Evolutionary conservation across 2,329 filamentous ascomycete species (phyloP).

Genomic region (Arthroderma sp.): DNA sequence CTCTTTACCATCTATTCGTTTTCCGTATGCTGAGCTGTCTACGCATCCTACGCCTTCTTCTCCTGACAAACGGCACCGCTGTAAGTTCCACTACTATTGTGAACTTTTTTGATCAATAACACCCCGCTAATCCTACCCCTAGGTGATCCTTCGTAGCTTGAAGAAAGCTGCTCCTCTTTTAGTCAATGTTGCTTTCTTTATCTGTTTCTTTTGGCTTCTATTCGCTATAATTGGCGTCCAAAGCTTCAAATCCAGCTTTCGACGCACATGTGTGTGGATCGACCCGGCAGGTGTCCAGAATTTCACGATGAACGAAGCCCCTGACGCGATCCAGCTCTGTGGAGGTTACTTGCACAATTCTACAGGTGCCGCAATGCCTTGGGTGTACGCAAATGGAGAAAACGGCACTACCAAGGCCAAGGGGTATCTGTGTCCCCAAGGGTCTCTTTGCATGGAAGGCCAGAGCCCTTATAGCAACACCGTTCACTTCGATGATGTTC

Average conservation of each 20-base stretch:
- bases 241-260: conserved; percentile 77
- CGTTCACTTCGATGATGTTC: conserved; percentile 87
- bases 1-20: conserved; percentile 60
- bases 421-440: conserved; percentile 74
- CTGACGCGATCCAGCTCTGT: conserved; percentile 62
- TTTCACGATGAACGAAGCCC: conserved; percentile 34
- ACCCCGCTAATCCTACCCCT: conserved; percentile 11
- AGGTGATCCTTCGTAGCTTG: conserved; percentile 86
- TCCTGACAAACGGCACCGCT: conserved; percentile 83
- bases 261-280: conserved; percentile 65
- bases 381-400: conserved; percentile 47
- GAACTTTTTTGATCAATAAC: neutral
- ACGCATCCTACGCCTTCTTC: conserved; percentile 78
- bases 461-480: conserved; percentile 70
- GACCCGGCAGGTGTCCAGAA: conserved; percentile 39
- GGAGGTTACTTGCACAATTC: conserved; percentile 61
- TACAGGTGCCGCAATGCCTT: conserved; percentile 49
- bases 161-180: conserved; percentile 90
- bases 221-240: conserved; percentile 96
- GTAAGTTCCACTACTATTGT: conserved; percentile 37
- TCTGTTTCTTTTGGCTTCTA: conserved; percentile 93
- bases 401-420: conserved; percentile 47
- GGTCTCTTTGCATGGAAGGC: conserved; percentile 71
- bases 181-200: conserved; percentile 83
- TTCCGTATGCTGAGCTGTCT: conserved; percentile 96